A percentile compares a stretch with the other conserved stretches of the same genome.
Evolutionary conservation across 1,284 basidiomycete species (phyloP).

Genomic region (Ceratobasidium sp.): DNA sequence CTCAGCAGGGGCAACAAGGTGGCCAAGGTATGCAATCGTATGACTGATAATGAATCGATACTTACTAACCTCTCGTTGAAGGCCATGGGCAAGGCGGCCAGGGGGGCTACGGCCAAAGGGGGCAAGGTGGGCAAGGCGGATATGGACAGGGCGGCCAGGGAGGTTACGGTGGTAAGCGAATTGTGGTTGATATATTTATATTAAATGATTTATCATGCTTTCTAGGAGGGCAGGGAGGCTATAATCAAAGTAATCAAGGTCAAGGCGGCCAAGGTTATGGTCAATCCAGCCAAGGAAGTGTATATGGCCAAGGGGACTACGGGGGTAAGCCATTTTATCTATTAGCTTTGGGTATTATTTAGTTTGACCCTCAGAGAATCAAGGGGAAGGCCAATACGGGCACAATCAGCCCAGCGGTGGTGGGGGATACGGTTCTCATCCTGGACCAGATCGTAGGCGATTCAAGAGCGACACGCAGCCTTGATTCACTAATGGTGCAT

Average conservation of each 20-base stretch:
- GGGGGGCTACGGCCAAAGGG: background rate
- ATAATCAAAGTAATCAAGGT: background rate
- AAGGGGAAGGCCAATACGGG: constrained; percentile 31
- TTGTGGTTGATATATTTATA: background rate
- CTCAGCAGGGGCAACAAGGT: constrained; percentile 50
- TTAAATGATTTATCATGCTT: background rate
- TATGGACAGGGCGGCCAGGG: background rate
- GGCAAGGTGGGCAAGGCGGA: constrained; percentile 1
- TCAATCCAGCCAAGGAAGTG: constrained; percentile 22
- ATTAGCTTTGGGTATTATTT: background rate
- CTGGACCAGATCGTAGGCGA: constrained; percentile 16
- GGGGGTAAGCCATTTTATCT: constrained; percentile 28
- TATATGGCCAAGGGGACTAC: constrained; percentile 37
- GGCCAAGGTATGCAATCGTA: background rate
- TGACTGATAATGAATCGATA: constrained; percentile 26
- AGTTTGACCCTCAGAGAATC: background rate
- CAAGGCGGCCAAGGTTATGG: background rate
- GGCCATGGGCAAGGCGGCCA: constrained; percentile 22
- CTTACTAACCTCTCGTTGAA: background rate
- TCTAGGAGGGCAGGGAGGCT: background rate
- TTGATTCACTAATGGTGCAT: constrained; percentile 4
- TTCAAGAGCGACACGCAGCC: background rate
- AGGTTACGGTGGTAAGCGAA: constrained; percentile 14
- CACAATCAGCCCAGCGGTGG: constrained; percentile 27
- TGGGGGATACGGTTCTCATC: constrained; percentile 38